A percentile compares a stretch with the other conserved stretches of the same genome.
Conservation (phyloP, 2,329 filamentous ascomycete genomes). For the Allantophomopsis lycopodina region DNA sequence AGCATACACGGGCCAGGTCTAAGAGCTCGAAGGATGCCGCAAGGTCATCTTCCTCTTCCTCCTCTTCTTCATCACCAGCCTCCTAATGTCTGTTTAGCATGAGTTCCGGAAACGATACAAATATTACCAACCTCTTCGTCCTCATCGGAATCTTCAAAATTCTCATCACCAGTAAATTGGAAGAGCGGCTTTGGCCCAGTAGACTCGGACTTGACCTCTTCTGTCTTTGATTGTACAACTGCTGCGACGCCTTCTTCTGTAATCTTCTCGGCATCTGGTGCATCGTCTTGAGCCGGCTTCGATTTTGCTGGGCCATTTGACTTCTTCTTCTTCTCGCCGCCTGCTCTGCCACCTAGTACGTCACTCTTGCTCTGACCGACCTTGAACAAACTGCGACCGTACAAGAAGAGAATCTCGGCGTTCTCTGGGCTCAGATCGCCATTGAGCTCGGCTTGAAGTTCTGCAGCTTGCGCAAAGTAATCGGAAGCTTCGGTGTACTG, state of each 20-base stretch:
- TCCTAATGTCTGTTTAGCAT: slow-evolving; percentile 6
- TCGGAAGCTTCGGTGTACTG: slow-evolving; percentile 80
- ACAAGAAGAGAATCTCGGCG: slow-evolving; percentile 86
- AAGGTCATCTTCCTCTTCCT: slow-evolving; percentile 59
- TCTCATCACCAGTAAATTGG: slow-evolving; percentile 88
- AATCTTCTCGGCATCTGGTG: slow-evolving; percentile 5
- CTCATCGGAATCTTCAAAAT: slow-evolving; percentile 74
- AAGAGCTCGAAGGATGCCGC: slow-evolving; percentile 75
- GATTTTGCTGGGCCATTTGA: slow-evolving; percentile 26
- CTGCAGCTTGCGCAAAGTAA: slow-evolving; percentile 75
- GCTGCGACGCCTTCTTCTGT: slow-evolving; percentile 31
- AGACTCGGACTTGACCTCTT: slow-evolving; percentile 22
- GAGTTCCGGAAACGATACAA: slow-evolving; percentile 28
- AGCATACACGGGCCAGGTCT: slow-evolving; percentile 60
- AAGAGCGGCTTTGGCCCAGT: slow-evolving; percentile 65
- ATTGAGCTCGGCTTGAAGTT: slow-evolving; percentile 81
- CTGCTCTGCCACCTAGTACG: slow-evolving; percentile 72
- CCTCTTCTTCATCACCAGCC: slow-evolving; percentile 25
- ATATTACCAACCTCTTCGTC: slow-evolving; percentile 39
- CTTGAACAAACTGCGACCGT: slow-evolving; percentile 87
- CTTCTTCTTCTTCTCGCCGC: slow-evolving; percentile 37
- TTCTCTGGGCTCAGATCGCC: slow-evolving; percentile 86
- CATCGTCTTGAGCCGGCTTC: slow-evolving; percentile 11
- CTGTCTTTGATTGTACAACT: slow-evolving; percentile 15
- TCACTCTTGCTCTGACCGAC: slow-evolving; percentile 91